Base-by-base conservation (phyloP, 768 basidiomycete species). In the Dentipellis sp. region DNA sequence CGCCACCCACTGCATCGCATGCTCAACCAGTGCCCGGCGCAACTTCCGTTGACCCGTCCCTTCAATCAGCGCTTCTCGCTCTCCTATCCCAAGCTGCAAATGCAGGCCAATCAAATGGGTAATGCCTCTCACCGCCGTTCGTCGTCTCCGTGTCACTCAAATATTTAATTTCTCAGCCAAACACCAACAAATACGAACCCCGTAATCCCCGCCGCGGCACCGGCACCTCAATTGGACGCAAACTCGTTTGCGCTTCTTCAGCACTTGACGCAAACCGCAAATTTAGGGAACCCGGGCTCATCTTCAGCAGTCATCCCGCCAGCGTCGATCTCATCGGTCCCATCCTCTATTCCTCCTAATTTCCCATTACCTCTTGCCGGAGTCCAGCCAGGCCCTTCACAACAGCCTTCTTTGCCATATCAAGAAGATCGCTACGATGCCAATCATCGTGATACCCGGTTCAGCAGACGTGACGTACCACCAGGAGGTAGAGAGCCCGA, bases 241-340 rank as follows among this genome's bases (percentile, higher is more conserved):
- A 71, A 75, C 58, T 86, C 86, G 66, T 72, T 91, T 55, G 82
- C 85, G 50, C 73, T 88, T 61, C 73, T 93, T 64, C 88, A 90
- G 66, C 88, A 89, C 66, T 77, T 91, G 67, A 77, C 87, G 48
- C 48, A 50, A 22, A 50, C 48, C 14, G 29, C 48, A 22, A 17
- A 50, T 16, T 35, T 50, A 35, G 48, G 19, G 14, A 23, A 22
- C 22, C 7, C 22, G 14, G 29, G 29, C 48, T 50, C 23, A 11
- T 22, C 22, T n/a, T 45, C 42, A 45, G 42, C 42, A 45, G 2
- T 19, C 10, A 19, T 45, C 9, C 42, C 42, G n/a, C 42, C 42
- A 19, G n/a, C n/a, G 16, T 19, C 42, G 10, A 17, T 19, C n/a
- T 19, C n/a, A 16, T 45, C 42, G n/a, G n/a, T n/a, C 9, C 8